Base-by-base conservation (phyloP, 2,329 filamentous ascomycete genomes). In the Alternaria sp. region DNA sequence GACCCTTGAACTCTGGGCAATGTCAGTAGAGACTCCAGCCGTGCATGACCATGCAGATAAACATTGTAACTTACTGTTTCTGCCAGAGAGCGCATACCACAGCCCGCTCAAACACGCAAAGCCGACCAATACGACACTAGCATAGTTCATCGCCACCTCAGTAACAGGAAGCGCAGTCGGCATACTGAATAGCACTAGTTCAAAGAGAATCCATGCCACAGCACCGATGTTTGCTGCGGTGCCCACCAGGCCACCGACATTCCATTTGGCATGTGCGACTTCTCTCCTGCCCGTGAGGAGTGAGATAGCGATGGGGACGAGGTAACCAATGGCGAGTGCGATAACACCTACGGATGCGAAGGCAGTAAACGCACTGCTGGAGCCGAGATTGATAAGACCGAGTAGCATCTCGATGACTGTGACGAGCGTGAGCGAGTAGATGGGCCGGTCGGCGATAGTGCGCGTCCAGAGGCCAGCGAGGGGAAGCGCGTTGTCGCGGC, bases 91-190 rank as follows among this genome's bases (percentile, higher is more conserved):
- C 17, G 53, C 12, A 46, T 63, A 63, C 61, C 56, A 63, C 6
- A 53, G 46, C 32, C 13, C 56, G 45, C 25, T 45, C 51, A 32
- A 63, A 36, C 49, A 30, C 32, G 49, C 49, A 15, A 90, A 88
- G 47, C 84, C 78, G 8, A 85, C 81, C 64, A 89, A 85, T 3
- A 89, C 87, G 1, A 88, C 86, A 6, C 53, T 59, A 3, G 86
- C 85, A 69, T 89, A 89, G 65, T 88, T 89, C 77, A 86, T 87
- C 56, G 83, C 83, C 1, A 79, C 83, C 1, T 80, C 79, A 2
- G 82, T 50, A 30, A 30, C 25, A 50, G 47, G 25, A 28, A 50
- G 47, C 10, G 23, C 46, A 5, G 46, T 49, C 11, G 23, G 23
- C 46, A 49, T 28, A 5, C 46, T 28, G 8, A 50, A 50, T 2